Evolutionary conservation across 208 protist genomes (phyloP), one percentile per base, ranked within the genome.

Genomic region (Trypanosoma brucei): DNA sequence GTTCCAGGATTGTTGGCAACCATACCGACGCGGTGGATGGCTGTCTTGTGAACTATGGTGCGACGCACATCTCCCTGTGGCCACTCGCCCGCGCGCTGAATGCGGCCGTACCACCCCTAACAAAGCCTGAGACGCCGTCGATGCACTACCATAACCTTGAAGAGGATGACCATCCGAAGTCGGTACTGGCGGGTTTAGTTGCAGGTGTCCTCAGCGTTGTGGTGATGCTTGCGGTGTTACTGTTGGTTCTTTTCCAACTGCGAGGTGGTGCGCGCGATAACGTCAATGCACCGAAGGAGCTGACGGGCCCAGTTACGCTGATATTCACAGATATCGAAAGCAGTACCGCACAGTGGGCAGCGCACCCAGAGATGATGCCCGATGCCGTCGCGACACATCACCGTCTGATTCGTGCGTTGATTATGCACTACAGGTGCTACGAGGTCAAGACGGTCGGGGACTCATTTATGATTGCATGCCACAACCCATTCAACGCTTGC

Each of bases 361-460:
- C 55, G 33, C n/a, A 72, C 37, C 81, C 84, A 54, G 53, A 68
- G 52, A 51, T 64, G 62, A 92, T 92, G 85, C 50, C 68, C 6
- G 73, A 78, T 14, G 79, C 83, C 13, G 63, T 92, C 11, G 69
- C 79, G n/a, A 49, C 68, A 50, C 81, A 92, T 72, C 75, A 92
- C 79, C 62, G 64, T 8, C n/a, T 86, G 33, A 87, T 92, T 42
- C 79, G 85, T 30, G 30, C 62, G 40, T 55, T 76, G 34, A 87
- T 89, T 42, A 51, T 30, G 22, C 72, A 67, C 68, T 72, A 83
- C 75, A 68, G 70, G 63, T 82, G 79, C 68, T 92, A 92, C 68
- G 82, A 89, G 70, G 84, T 92, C 62, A 92, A 92, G 75, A 92
- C 80, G 58, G 76, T 89, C 38, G 84, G 84, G 40, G 84, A 92